Base-by-base conservation (phyloP, 1,284 basidiomycete genomes). In the Schizophyllum amplum region DNA sequence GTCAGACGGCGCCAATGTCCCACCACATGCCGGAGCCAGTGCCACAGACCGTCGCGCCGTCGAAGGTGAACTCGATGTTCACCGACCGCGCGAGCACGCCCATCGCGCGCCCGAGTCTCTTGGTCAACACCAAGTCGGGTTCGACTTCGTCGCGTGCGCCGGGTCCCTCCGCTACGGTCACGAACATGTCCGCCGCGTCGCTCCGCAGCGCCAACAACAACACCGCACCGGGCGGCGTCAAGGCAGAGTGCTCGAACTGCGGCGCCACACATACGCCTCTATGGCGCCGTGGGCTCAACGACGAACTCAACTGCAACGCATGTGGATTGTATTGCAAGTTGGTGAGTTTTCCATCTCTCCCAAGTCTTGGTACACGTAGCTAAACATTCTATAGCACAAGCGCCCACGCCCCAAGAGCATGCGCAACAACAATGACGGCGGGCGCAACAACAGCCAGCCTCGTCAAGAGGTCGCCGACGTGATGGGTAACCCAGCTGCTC, bases 241-340 rank as follows among this genome's bases (percentile, higher is more conserved):
- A 90, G 72, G 86, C 86, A 9, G 89, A 91, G 64, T 90, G 88
- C 64, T 84, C 84, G 13, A 90, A 91, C 69, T 91, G 88, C 64
- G 88, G 89, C 26, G 88, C 89, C 4, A 91, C 87, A 0, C 87
- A 90, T 63, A 91, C 89, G 0, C 88, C 88, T 15, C 78, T 91
- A 24, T 92, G 89, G 88, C 75, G 89, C 27, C 77, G 88, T 7
- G 89, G 89, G 0, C 70, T 91, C 62, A 91, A 90, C 62, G 88
- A 91, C 63, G 89, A 92, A 72, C 69, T 91, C 57, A 91, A 92
- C 65, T 91, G 89, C 68, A 91, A 91, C 61, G 88, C 87, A 0
- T 90, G 88, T 63, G 88, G 88, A 6, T 70, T 90, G 52, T 90
- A 91, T 68, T 90, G 86, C 70, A 90, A 89, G 67, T 68, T 87